Conservation (phyloP, 1,284 basidiomycete genomes). For the Xerocomus nothofagi region DNA sequence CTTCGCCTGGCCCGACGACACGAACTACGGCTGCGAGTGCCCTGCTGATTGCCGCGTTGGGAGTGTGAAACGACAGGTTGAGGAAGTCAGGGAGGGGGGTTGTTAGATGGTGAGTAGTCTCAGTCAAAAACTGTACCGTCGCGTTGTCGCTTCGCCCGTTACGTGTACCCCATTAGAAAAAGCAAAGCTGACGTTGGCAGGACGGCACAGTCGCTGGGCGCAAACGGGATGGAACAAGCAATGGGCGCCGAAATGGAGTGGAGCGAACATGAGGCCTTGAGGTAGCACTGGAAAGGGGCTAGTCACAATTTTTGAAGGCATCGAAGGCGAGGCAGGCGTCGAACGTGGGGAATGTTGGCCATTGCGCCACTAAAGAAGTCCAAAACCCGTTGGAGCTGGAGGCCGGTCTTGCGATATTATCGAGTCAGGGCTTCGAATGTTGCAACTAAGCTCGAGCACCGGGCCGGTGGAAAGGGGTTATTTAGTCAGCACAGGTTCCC, state of each 20-base stretch:
- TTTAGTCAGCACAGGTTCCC: no score
- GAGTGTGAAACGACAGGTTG: slow-evolving; percentile 26
- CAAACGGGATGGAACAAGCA: slow-evolving; percentile 26
- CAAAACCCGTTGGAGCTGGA: background rate
- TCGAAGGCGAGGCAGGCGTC: background rate
- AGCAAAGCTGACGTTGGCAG: slow-evolving; percentile 1
- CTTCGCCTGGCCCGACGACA: slow-evolving; percentile 25
- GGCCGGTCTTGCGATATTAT: background rate
- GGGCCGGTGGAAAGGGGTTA: no score
- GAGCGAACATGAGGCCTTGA: slow-evolving; percentile 26
- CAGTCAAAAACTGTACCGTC: slow-evolving; percentile 32
- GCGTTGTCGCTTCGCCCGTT: slow-evolving; percentile 31
- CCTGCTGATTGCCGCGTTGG: slow-evolving; percentile 34
- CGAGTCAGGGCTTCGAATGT: no score
- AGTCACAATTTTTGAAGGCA: slow-evolving; percentile 4
- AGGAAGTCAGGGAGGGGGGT: slow-evolving; percentile 14
- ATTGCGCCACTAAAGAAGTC: background rate
- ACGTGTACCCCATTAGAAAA: slow-evolving; percentile 21
- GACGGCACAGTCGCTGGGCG: slow-evolving; percentile 23
- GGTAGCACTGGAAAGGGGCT: slow-evolving; percentile 25
- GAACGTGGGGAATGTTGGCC: background rate
- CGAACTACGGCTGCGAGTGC: slow-evolving; percentile 27
- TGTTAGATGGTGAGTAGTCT: slow-evolving; percentile 29
- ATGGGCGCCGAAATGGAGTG: slow-evolving; percentile 23
- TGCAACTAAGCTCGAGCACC: no score